Percentiles rank a stretch among this genome's conserved stretches.
phyloP scores from a whole-genome alignment of 164 flowering plant species.

The Nelumbo lutea region DNA sequence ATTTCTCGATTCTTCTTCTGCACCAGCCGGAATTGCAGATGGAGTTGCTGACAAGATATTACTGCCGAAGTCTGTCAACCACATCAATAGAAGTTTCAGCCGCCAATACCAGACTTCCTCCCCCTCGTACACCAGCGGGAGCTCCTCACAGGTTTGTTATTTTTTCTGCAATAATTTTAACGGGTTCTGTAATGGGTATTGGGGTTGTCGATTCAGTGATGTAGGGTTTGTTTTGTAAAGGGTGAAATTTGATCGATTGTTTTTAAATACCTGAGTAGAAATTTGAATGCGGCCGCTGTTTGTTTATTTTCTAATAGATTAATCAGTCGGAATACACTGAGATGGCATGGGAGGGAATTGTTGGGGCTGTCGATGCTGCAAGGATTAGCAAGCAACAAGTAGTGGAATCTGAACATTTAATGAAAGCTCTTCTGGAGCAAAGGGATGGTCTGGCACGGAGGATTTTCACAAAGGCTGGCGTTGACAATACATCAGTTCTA shows the following conservation, averaged over 20 bases:
- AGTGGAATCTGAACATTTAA: slow-evolving; percentile 89
- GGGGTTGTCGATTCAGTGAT: neutral
- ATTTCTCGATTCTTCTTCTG: slow-evolving; percentile 1
- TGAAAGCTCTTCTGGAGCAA: slow-evolving; percentile 94
- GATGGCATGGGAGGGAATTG: slow-evolving; percentile 93
- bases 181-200: neutral
- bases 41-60: neutral
- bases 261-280: too few species aligned
- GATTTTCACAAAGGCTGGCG: slow-evolving; percentile 83
- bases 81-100: slow-evolving; percentile 8
- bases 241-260: too few species aligned
- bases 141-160: slow-evolving; percentile 29
- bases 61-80: slow-evolving; percentile 3
- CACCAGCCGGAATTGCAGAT: neutral
- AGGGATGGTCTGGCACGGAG: slow-evolving; percentile 92
- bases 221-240: too few species aligned
- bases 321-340: slow-evolving; percentile 69
- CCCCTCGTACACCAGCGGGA: slow-evolving; percentile 11
- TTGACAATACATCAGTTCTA: slow-evolving; percentile 75
- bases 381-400: slow-evolving; percentile 65
- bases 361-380: slow-evolving; percentile 85
- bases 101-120: slow-evolving; percentile 29
- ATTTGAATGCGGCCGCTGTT: neutral
- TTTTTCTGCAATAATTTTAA: neutral
- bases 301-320: slow-evolving; percentile 26